A percentile compares a stretch with the other conserved stretches of the same genome.
phyloP scores from a whole-genome alignment of 2,329 filamentous ascomycete genomes.

The Helicocarpus griseus region DNA sequence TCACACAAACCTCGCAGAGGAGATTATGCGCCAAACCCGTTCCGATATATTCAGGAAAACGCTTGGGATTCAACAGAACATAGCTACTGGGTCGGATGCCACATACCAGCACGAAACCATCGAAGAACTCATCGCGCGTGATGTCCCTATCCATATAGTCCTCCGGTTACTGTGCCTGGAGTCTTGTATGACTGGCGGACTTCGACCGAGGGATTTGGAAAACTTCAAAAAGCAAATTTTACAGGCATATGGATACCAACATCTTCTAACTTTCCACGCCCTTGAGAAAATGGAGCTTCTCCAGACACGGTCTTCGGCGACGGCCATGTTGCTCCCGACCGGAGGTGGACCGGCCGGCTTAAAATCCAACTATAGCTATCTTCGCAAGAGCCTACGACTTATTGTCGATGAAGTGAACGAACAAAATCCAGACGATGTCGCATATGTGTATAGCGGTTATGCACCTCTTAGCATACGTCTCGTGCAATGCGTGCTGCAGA shows the following conservation, averaged over 20 bases:
- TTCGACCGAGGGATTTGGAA: constrained; percentile 82
- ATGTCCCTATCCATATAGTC: constrained; percentile 69
- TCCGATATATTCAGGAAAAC: constrained; percentile 81
- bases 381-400: constrained; percentile 76
- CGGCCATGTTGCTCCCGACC: constrained; percentile 74
- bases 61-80: constrained; percentile 89
- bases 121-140: constrained; percentile 86
- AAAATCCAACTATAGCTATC: constrained; percentile 81
- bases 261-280: constrained; percentile 77
- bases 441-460: constrained; percentile 97
- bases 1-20: constrained; percentile 85
- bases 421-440: constrained; percentile 83
- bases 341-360: constrained; percentile 52
- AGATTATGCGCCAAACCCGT: constrained; percentile 86
- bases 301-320: constrained; percentile 62
- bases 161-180: constrained; percentile 83
- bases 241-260: constrained; percentile 90
- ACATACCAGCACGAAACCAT: constrained; percentile 82
- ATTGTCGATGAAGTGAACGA: constrained; percentile 97
- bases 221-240: constrained; percentile 78
- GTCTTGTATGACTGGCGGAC: constrained; percentile 78
- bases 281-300: constrained; percentile 87
- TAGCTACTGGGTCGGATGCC: constrained; percentile 82
- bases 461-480: constrained; percentile 85
- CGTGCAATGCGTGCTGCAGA: constrained; percentile 87